These are phyloP conservation scores for Hypholoma sublateritium DNA, from an alignment of 768 basidiomycete species.

Conservation along the genomic window DNA sequence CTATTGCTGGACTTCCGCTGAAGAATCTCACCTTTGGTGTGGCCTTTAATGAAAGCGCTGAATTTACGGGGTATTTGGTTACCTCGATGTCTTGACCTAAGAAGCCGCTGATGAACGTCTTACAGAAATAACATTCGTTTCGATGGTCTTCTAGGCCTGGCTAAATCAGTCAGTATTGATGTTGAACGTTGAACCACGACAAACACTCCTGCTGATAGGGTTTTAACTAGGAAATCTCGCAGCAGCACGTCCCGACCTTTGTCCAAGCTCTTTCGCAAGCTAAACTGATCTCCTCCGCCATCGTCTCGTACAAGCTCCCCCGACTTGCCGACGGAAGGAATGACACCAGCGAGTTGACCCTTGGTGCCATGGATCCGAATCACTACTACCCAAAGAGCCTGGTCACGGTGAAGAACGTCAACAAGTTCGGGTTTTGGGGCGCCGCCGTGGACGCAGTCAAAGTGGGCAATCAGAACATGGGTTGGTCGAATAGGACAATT, in stretches of 20 bases:
- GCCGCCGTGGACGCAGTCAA: conserved; percentile 11
- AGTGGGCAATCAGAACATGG: conserved; percentile 12
- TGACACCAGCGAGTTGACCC: conserved; percentile 60
- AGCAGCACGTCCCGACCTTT: conserved; percentile 9
- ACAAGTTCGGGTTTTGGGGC: conserved; percentile 19
- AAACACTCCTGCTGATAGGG: background rate
- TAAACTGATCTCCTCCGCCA: conserved; percentile 6
- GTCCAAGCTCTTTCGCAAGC: conserved; percentile 8
- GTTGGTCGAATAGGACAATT: conserved; percentile 17
- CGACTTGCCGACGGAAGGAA: conserved; percentile 21
- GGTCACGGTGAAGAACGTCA: conserved; percentile 50
- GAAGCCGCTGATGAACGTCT: background rate
- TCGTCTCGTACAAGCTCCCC: conserved; percentile 12
- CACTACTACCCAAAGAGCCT: conserved; percentile 51
- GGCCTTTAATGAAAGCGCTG: conserved; percentile 48
- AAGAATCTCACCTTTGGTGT: conserved; percentile 60
- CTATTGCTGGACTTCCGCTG: conserved; percentile 57
- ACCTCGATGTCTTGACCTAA: conserved; percentile 3
- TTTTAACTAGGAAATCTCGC: conserved; percentile 6
- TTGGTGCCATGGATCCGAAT: conserved; percentile 58
- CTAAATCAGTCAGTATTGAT: conserved; percentile 9
- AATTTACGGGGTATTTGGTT: conserved; percentile 44
- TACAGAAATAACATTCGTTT: conserved; percentile 35
- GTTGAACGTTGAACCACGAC: too few species aligned
- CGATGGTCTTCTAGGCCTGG: conserved; percentile 59